These are phyloP conservation scores for Mariannaea elegans DNA, from an alignment of 2,329 filamentous ascomycete genomes.

Conservation along the genomic window DNA sequence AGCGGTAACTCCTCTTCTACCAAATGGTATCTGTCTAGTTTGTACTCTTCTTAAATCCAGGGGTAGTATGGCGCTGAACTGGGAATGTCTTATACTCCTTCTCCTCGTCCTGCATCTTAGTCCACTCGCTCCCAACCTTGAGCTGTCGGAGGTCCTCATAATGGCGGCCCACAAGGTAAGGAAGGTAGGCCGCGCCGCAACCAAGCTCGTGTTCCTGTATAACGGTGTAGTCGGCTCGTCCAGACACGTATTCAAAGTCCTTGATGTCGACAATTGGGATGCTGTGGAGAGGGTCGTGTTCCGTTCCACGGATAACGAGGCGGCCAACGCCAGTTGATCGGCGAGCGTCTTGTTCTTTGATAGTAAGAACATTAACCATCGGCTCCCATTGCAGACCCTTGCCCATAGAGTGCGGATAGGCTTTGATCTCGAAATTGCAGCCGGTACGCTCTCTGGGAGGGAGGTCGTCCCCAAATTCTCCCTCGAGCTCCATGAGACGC, in stretches of 20 bases:
- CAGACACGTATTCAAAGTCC: conserved; percentile 6
- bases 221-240: conserved; percentile 4
- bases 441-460: background rate
- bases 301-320: background rate
- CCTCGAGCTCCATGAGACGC: conserved; percentile 10
- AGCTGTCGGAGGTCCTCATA: background rate
- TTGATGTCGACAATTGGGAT: conserved; percentile 3
- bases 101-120: background rate
- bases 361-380: background rate
- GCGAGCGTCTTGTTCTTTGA: background rate
- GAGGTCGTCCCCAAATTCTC: conserved; percentile 4
- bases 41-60: too few species aligned
- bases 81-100: too few species aligned
- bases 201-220: background rate
- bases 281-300: conserved; percentile 5
- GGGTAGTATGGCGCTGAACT: too few species aligned
- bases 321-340: background rate
- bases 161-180: conserved; percentile 3
- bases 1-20: too few species aligned
- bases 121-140: conserved; percentile 18
- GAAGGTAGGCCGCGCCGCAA: background rate
- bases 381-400: conserved; percentile 12
- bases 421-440: conserved; percentile 14
- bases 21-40: too few species aligned
- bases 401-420: conserved; percentile 1